These are phyloP conservation scores for Hypoxylon sp. DNA, from an alignment of 2,329 filamentous ascomycete species.

Conservation along the genomic window DNA sequence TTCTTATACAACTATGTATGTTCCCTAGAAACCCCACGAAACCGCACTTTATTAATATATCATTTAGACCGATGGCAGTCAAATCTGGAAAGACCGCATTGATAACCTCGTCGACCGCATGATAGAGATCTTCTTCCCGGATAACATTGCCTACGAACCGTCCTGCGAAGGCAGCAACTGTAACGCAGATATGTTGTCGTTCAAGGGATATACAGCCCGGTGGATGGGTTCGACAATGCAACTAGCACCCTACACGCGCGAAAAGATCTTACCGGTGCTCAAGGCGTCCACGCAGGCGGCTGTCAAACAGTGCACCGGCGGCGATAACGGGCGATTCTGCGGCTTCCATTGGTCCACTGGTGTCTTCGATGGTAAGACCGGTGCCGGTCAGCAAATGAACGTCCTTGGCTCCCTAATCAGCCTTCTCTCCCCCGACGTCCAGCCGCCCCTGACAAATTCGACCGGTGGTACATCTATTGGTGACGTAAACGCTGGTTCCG, in stretches of 20 bases:
- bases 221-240: slow-evolving; percentile 75
- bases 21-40: slow-evolving; percentile 22
- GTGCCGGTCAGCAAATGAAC: slow-evolving; percentile 71
- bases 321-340: slow-evolving; percentile 71
- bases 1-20: slow-evolving; percentile 77
- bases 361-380: slow-evolving; percentile 60
- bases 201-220: slow-evolving; percentile 78
- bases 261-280: slow-evolving; percentile 71
- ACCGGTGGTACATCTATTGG: slow-evolving; percentile 68
- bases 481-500: slow-evolving; percentile 61
- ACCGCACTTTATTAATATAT: slow-evolving; percentile 36
- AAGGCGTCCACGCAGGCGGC: slow-evolving; percentile 71
- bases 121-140: slow-evolving; percentile 67
- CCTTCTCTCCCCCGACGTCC: slow-evolving; percentile 56
- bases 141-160: slow-evolving; percentile 74
- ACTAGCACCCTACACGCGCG: slow-evolving; percentile 72
- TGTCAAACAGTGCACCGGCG: slow-evolving; percentile 74
- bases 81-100: slow-evolving; percentile 70
- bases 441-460: slow-evolving; percentile 63
- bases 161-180: slow-evolving; percentile 77
- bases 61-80: slow-evolving; percentile 65
- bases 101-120: slow-evolving; percentile 68
- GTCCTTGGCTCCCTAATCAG: slow-evolving; percentile 66
- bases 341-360: slow-evolving; percentile 72
- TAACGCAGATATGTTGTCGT: slow-evolving; percentile 79